A percentile compares a stretch with the other conserved stretches of the same genome.
These are phyloP conservation scores for Hysterangium stoloniferum DNA, from an alignment of 768 basidiomycete genomes.

Conservation along the genomic window DNA sequence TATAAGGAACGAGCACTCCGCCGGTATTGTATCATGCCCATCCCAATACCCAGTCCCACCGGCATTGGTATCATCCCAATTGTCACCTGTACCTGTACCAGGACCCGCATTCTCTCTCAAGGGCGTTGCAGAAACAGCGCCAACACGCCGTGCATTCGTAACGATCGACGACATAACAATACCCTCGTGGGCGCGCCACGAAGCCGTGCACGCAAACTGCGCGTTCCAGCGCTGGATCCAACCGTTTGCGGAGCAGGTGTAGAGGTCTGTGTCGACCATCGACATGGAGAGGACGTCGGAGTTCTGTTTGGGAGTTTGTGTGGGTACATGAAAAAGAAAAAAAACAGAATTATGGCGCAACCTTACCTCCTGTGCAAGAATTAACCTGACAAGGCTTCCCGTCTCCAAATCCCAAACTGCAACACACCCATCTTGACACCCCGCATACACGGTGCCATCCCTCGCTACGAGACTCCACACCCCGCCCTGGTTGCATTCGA, in stretches of 20 bases:
- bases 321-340: conserved; percentile 3
- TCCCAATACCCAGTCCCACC: conserved; percentile 33
- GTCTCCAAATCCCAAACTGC: conserved; percentile 90
- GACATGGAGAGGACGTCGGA: conserved; percentile 80
- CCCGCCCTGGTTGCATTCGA: conserved; percentile 68
- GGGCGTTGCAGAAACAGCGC: too few species aligned
- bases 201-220: conserved; percentile 77
- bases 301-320: conserved; percentile 32
- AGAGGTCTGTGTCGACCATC: conserved; percentile 48
- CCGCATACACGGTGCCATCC: conserved; percentile 82
- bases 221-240: conserved; percentile 76
- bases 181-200: conserved; percentile 75
- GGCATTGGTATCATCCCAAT: too few species aligned
- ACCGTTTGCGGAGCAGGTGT: conserved; percentile 44
- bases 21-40: conserved; percentile 76
- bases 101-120: too few species aligned
- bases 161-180: conserved; percentile 77
- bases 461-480: conserved; percentile 70
- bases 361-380: conserved; percentile 75
- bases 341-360: neutral
- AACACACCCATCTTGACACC: conserved; percentile 90
- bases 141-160: conserved; percentile 22
- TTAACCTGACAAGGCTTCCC: conserved; percentile 74
- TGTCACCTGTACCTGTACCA: too few species aligned
- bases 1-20: conserved; percentile 38